Evolutionary conservation across 2,329 filamentous ascomycete species (phyloP).

Genomic region (Epicoccum nigrum): DNA sequence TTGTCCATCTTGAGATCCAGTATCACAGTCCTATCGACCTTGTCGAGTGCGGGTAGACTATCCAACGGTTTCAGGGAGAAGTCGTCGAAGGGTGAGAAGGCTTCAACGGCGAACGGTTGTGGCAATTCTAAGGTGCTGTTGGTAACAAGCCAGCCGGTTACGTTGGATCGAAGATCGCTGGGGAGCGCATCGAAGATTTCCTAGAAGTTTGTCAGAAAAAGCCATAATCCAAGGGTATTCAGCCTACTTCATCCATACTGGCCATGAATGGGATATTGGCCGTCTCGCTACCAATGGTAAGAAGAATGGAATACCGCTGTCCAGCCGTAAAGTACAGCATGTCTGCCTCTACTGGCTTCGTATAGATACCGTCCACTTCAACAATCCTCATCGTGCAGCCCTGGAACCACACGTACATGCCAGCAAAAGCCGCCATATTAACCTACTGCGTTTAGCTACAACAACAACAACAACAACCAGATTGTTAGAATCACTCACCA

Average conservation of each 20-base stretch:
- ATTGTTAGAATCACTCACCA: constrained; percentile 55
- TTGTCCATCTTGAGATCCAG: constrained; percentile 67
- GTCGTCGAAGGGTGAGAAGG: constrained; percentile 76
- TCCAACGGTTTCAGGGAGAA: constrained; percentile 72
- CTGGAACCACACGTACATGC: constrained; percentile 73
- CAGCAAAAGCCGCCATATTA: constrained; percentile 70
- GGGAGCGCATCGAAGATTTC: constrained; percentile 70
- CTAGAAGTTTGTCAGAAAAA: constrained; percentile 22
- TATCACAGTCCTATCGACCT: constrained; percentile 67
- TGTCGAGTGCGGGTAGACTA: constrained; percentile 61
- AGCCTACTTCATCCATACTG: constrained; percentile 45
- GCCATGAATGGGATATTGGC: constrained; percentile 64
- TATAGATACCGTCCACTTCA: constrained; percentile 72
- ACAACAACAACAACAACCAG: too few relatives aligned
- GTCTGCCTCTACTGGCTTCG: constrained; percentile 62
- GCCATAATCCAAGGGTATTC: not conserved
- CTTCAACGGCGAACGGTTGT: constrained; percentile 61
- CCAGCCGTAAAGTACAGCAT: constrained; percentile 70
- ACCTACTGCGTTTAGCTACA: constrained; percentile 1
- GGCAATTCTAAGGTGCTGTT: constrained; percentile 53
- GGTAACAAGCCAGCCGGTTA: constrained; percentile 60
- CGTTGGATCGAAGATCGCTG: constrained; percentile 67
- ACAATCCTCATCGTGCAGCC: constrained; percentile 67
- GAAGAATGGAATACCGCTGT: constrained; percentile 70
- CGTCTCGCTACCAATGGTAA: constrained; percentile 60